phyloP scores from a whole-genome alignment of 2,329 filamentous ascomycete species.

The Pleomassaria siparia region DNA sequence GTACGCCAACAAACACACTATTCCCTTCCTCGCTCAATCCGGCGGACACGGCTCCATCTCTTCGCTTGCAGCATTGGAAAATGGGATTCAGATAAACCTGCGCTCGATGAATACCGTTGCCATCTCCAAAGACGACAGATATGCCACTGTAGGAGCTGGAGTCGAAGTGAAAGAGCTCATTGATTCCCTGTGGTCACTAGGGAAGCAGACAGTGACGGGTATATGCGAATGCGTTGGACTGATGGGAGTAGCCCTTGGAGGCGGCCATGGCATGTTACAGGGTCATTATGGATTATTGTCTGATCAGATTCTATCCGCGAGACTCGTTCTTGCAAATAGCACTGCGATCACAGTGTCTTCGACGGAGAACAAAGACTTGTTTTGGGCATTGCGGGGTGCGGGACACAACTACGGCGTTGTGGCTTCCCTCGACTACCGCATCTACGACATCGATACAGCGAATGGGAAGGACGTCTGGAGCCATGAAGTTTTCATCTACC shows the following conservation, averaged over 20 bases:
- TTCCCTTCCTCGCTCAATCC: conserved; percentile 6
- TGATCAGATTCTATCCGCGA: conserved; percentile 42
- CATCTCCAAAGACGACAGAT: conserved; percentile 28
- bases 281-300: conserved; percentile 10
- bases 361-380: conserved; percentile 32
- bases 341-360: conserved; percentile 29
- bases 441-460: conserved; percentile 16
- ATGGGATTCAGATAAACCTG: conserved; percentile 11
- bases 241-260: conserved; percentile 8
- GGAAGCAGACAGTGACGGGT: conserved; percentile 23
- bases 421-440: conserved; percentile 11
- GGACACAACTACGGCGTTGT: conserved; percentile 38
- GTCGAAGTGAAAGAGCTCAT: conserved; percentile 29
- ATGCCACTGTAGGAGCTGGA: conserved; percentile 36
- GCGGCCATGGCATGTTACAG: conserved; percentile 16
- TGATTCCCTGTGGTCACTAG: conserved; percentile 23
- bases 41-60: conserved; percentile 5
- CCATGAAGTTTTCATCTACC: conserved; percentile 21
- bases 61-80: conserved; percentile 1
- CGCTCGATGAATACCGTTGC: conserved; percentile 22
- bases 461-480: conserved; percentile 18
- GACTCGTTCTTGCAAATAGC: conserved; percentile 34
- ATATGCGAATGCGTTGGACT: conserved; percentile 12
- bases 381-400: conserved; percentile 44
- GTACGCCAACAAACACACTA: conserved; percentile 6